These are phyloP conservation scores for Aspergillus taichungensis DNA, from an alignment of 495 filamentous ascomycete genomes.

Conservation along the genomic window DNA sequence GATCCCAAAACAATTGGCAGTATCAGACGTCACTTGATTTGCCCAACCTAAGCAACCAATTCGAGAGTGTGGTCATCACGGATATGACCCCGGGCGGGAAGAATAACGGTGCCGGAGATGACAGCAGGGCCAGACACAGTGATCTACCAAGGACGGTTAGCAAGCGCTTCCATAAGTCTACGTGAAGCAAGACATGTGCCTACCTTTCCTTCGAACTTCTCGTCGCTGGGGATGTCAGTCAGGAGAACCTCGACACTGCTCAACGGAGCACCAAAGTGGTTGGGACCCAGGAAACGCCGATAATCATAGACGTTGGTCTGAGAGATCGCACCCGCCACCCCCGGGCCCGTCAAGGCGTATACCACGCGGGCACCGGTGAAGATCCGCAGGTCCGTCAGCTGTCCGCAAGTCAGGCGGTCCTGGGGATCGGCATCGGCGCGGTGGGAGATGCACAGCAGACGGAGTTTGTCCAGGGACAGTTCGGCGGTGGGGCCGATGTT, in stretches of 20 bases:
- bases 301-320: conserved; percentile 90
- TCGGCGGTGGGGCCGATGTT: conserved; percentile 56
- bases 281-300: conserved; percentile 44
- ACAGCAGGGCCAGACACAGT: conserved; percentile 34
- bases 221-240: conserved; percentile 47
- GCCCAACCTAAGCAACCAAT: conserved; percentile 9
- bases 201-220: conserved; percentile 59
- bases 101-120: conserved; percentile 20
- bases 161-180: neutral
- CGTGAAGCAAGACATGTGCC: conserved; percentile 3
- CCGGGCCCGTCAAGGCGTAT: conserved; percentile 74
- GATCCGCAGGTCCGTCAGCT: conserved; percentile 69
- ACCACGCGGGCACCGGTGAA: conserved; percentile 73
- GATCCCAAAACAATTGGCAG: neutral
- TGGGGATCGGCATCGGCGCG: conserved; percentile 24
- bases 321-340: conserved; percentile 72
- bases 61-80: conserved; percentile 35
- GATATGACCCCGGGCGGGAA: conserved; percentile 26
- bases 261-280: conserved; percentile 77
- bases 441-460: conserved; percentile 39
- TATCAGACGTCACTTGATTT: neutral
- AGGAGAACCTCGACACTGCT: conserved; percentile 72
- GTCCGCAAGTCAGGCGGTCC: conserved; percentile 48
- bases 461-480: conserved; percentile 60
- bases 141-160: conserved; percentile 19